phyloP scores from a whole-genome alignment of 2,329 filamentous ascomycete genomes.

The Phoma sp. region DNA sequence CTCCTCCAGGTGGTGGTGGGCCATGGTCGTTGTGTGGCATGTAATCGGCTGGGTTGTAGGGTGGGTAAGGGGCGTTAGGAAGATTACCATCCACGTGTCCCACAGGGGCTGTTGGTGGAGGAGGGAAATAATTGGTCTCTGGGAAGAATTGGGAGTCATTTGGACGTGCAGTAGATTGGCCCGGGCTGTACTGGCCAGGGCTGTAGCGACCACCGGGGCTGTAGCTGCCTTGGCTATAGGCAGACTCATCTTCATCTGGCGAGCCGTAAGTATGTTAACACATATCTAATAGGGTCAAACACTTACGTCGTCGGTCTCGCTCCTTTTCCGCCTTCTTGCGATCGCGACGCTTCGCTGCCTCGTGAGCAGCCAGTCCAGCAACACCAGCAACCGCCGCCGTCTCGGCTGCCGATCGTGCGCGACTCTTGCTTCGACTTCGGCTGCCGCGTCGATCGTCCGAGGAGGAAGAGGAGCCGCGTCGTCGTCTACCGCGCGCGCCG shows the following conservation, averaged over 20 bases:
- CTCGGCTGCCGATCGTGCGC: constrained; percentile 59
- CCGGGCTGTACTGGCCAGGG: constrained; percentile 29
- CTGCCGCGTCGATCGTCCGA: constrained; percentile 47
- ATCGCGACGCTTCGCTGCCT: constrained; percentile 63
- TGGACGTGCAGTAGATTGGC: constrained; percentile 42
- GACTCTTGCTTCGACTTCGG: constrained; percentile 55
- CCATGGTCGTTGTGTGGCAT: constrained; percentile 35
- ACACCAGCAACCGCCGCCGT: constrained; percentile 65
- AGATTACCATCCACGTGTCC: constrained; percentile 35
- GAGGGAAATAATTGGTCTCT: constrained; percentile 56
- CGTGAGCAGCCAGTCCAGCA: constrained; percentile 63
- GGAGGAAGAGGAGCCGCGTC: constrained; percentile 52
- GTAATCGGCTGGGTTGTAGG: constrained; percentile 55
- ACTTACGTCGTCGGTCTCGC: constrained; percentile 58
- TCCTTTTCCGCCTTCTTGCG: constrained; percentile 62
- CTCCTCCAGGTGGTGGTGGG: constrained; percentile 35
- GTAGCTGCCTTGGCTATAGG: constrained; percentile 44
- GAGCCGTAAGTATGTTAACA: constrained; percentile 27
- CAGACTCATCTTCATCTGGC: constrained; percentile 44
- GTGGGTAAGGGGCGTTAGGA: constrained; percentile 37
- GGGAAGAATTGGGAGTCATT: constrained; percentile 52
- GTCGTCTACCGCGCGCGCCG: constrained; percentile 47
- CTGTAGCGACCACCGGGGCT: constrained; percentile 31
- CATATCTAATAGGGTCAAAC: constrained; percentile 3
- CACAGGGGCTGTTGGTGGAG: constrained; percentile 49